Evolutionary conservation across 768 basidiomycete genomes (phyloP).

Genomic region (Suillus alpinus): DNA sequence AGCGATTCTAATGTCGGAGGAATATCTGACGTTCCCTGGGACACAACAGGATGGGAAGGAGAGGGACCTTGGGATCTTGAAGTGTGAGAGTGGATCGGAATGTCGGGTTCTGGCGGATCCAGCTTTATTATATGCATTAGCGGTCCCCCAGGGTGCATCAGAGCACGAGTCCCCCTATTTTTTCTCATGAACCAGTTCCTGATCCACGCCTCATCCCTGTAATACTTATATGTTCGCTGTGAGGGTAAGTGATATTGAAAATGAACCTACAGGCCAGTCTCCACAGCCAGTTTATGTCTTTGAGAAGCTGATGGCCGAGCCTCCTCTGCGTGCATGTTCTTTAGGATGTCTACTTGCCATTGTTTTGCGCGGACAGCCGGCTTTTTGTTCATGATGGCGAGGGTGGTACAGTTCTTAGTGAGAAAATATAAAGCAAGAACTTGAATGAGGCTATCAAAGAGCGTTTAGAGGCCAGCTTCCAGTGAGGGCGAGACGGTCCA

Average conservation of each 20-base stretch:
- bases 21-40: neutral
- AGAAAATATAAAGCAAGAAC: neutral
- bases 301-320: slow-evolving; percentile 23
- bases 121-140: neutral
- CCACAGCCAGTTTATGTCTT: slow-evolving; percentile 16
- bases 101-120: neutral
- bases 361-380: slow-evolving; percentile 18
- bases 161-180: slow-evolving; percentile 15
- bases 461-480: neutral
- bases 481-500: too few relatives aligned
- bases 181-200: slow-evolving; percentile 29
- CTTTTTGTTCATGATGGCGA: slow-evolving; percentile 11
- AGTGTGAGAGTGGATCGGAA: neutral
- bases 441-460: neutral
- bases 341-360: slow-evolving; percentile 31
- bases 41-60: neutral
- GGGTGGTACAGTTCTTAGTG: slow-evolving; percentile 6
- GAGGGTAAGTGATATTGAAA: slow-evolving; percentile 6
- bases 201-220: slow-evolving; percentile 28
- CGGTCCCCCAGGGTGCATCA: neutral
- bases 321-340: slow-evolving; percentile 18
- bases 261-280: slow-evolving; percentile 31
- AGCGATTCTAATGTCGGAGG: neutral
- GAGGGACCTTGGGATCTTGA: neutral
- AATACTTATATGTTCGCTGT: neutral